Base-by-base conservation (phyloP, 176 grass and related monocot species). In the Oryza longistaminata region DNA sequence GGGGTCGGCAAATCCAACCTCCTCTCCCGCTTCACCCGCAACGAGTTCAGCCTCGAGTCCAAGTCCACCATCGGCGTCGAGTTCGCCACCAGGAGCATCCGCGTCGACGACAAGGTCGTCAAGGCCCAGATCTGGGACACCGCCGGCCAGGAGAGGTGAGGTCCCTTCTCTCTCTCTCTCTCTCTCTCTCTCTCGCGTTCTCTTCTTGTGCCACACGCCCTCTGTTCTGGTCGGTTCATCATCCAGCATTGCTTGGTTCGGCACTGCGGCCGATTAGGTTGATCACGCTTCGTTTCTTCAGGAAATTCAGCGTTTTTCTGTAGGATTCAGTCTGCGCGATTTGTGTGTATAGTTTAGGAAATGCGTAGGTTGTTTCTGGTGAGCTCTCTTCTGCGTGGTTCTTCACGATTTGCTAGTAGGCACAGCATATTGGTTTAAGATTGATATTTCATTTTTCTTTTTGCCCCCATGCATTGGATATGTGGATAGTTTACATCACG, bases 1-100 rank as follows among this genome's bases (percentile, higher is more conserved):
- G 90, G 93, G n/a, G 90, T 95, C 33, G 93, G 90, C 7, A 95
- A 91, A 73, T 92, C 93, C 52, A 95, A 95, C 78, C 90, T 95
- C 2, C 88, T 95, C 46, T 88, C 90, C 53, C 86, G 93, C 5
- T 95, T 95, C 88, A 90, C 93, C 3, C 87, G 87, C 60, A 97
- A 97, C 90, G 92, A 94, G 90, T 97, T 94, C 80, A 97, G 92
- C 84, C 90, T 94, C 78, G 92, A 97, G 86, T 92, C 92, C 27
- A 97, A 94, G 71, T 94, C 94, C 88, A 97, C 94, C 88, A 97
- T 97, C 74, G 94, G 92, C 25, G 92, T 94, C 68, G 92, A 94
- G 88, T 97, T 97, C 80, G 92, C 94, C 67, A 97, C 94, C 6
- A 70, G 92, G 75, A 97, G 85, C 81, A 86, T 97, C 68, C 64